These are phyloP conservation scores for Fraxinus sp. DNA, from an alignment of 305 asterid species.

Conservation along the genomic window DNA sequence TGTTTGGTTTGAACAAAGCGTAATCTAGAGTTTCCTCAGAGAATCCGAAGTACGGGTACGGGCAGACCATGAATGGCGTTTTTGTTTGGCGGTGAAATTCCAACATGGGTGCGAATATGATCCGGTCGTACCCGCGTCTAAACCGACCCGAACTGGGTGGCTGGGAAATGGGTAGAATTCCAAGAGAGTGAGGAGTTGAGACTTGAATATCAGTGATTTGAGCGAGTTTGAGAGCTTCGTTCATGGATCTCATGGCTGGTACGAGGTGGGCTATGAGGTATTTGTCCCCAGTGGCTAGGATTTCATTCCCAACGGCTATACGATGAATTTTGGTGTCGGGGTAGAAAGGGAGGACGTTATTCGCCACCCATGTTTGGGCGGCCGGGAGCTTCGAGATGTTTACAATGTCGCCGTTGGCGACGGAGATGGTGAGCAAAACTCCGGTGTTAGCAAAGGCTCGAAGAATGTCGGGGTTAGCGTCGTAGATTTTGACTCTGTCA, in stretches of 20 bases:
- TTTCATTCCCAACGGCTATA: constrained; percentile 50
- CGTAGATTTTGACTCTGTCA: constrained; percentile 49
- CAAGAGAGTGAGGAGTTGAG: constrained; percentile 51
- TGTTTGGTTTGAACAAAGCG: constrained; percentile 46
- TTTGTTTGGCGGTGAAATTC: constrained; percentile 45
- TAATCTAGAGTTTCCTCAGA: constrained; percentile 24
- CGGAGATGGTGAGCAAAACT: constrained; percentile 44
- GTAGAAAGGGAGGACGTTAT: constrained; percentile 39
- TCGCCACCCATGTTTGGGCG: constrained; percentile 43
- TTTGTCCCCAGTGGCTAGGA: constrained; percentile 38
- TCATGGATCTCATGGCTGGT: constrained; percentile 49
- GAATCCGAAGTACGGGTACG: constrained; percentile 57
- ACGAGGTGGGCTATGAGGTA: constrained; percentile 44
- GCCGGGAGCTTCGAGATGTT: constrained; percentile 25
- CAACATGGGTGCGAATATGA: constrained; percentile 45
- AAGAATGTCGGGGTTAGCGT: constrained; percentile 43
- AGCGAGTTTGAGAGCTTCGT: constrained; percentile 36
- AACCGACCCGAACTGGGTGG: constrained; percentile 56
- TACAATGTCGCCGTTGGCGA: constrained; percentile 35
- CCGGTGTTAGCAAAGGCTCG: constrained; percentile 40
- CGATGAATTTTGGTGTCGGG: constrained; percentile 48
- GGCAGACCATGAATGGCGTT: constrained; percentile 58
- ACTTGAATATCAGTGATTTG: constrained; percentile 39
- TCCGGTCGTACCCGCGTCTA: constrained; percentile 38
- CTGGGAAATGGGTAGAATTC: constrained; percentile 38